phyloP scores from a whole-genome alignment of 1,284 basidiomycete species.

The Fomitopsis betulina region DNA sequence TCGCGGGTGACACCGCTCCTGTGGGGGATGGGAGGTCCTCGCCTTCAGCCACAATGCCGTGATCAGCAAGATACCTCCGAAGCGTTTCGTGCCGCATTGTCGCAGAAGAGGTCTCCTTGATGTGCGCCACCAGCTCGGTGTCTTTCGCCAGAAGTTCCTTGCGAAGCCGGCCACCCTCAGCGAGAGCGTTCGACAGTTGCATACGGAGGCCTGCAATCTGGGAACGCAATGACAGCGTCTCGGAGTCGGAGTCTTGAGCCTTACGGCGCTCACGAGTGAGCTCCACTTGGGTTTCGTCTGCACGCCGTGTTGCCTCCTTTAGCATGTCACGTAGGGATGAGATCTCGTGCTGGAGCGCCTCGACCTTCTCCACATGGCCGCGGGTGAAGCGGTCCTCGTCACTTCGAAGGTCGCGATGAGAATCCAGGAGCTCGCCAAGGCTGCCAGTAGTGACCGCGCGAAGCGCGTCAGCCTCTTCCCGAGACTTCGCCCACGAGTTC shows the following conservation, averaged over 20 bases:
- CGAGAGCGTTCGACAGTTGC: conserved; percentile 70
- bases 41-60: conserved; percentile 76
- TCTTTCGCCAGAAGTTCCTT: conserved; percentile 73
- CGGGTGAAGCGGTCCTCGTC: conserved; percentile 74
- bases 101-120: conserved; percentile 68
- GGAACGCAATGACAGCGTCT: conserved; percentile 65
- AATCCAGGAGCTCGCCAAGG: conserved; percentile 81
- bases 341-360: conserved; percentile 76
- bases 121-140: conserved; percentile 59
- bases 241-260: conserved; percentile 63
- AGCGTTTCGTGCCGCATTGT: conserved; percentile 79
- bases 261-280: conserved; percentile 69
- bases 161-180: conserved; percentile 70
- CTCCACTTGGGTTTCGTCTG: conserved; percentile 67
- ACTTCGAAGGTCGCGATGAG: conserved; percentile 73
- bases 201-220: conserved; percentile 78
- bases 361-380: conserved; percentile 76
- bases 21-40: conserved; percentile 51
- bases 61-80: conserved; percentile 85
- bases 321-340: conserved; percentile 73
- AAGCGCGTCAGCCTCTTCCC: conserved; percentile 87
- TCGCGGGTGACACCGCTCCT: conserved; percentile 43
- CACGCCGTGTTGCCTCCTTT: conserved; percentile 68
- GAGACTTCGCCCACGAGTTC: conserved; percentile 82
- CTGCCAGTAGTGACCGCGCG: conserved; percentile 79